Evolutionary conservation across 768 basidiomycete genomes (phyloP), one percentile per base, ranked within the genome.

Genomic region (Clavulina sp.): DNA sequence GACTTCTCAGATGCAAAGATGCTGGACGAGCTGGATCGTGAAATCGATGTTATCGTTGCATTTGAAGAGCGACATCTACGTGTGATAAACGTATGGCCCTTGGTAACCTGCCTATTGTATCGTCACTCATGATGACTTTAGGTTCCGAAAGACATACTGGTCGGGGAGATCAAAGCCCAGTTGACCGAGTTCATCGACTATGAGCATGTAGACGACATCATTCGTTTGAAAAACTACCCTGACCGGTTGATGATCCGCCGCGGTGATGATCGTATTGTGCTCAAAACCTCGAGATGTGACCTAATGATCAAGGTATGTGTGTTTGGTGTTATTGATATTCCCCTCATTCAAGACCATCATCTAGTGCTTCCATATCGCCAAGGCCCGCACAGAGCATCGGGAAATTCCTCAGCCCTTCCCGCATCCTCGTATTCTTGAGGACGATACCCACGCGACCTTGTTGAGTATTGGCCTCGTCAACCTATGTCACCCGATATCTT

Each of bases 391-490:
- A 59, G 78, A 76, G 53, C n/a, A n/a, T n/a, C n/a, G n/a, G n/a
- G 18, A 47, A 57, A 54, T 76, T 78, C 38, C 69, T 65, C 4
- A 74, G 73, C 32, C 64, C 72, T 1, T 62, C 70, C 65, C 52
- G 3, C 83, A 83, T 54, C 71, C 84, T 5, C 78, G 81, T 56
- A 76, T 82, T 4, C 73, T 83, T 50, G 80, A 86, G 54, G 84
- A 80, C 2, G 91, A 89, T 59, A 80, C 89, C 19, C 81, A 85
- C 4, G 84, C 87, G 0, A 82, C 84, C 0, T 65, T 95, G 43
- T 68, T 93, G n/a, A 89, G 91, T 58, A 74, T 88, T 29, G 84
- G 85, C 19, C 73, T 95, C 64, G 70, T 87, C 16, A 86, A 81
- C 56, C 70, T 89, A 26, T 78, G 80, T 54, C 69, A 75, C 16